Conservation (phyloP, 2,329 filamentous ascomycete species). For the Coniochaeta sp. region DNA sequence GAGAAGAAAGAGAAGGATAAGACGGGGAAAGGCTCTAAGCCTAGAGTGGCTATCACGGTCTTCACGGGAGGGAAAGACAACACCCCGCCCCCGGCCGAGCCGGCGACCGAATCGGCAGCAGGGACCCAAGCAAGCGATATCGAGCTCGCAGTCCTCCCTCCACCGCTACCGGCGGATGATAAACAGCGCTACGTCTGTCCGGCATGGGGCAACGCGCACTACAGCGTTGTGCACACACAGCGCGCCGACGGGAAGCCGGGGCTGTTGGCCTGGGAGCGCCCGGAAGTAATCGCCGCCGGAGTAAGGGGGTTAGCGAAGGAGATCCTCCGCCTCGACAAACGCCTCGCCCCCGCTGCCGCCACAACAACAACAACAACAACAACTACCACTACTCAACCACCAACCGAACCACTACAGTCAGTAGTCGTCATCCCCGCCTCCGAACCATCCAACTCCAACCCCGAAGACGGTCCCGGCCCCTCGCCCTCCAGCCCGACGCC, state of each 20-base stretch:
- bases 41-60: constrained; percentile 39
- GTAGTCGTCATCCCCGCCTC: constrained; percentile 17
- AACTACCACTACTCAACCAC: too few species aligned
- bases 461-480: too few species aligned
- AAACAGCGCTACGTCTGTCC: constrained; percentile 34
- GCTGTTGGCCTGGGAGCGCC: constrained; percentile 40
- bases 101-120: background rate
- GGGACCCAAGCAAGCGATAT: constrained; percentile 6
- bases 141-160: constrained; percentile 3
- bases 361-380: background rate
- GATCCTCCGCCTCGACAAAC: constrained; percentile 28
- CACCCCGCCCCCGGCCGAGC: background rate
- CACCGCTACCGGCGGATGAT: background rate
- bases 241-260: constrained; percentile 33
- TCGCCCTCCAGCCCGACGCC: background rate
- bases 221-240: constrained; percentile 33
- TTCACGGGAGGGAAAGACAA: constrained; percentile 30
- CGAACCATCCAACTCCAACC: too few species aligned
- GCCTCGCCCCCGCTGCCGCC: constrained; percentile 24
- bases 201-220: constrained; percentile 38
- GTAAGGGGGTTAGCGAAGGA: constrained; percentile 31
- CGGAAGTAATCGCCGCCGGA: constrained; percentile 36
- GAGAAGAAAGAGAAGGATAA: constrained; percentile 8
- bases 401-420: constrained; percentile 25
- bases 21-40: constrained; percentile 17